Evolutionary conservation across 345 rosid genomes (phyloP), one percentile per base, ranked within the genome.

Genomic region (Pistacia integerrima): DNA sequence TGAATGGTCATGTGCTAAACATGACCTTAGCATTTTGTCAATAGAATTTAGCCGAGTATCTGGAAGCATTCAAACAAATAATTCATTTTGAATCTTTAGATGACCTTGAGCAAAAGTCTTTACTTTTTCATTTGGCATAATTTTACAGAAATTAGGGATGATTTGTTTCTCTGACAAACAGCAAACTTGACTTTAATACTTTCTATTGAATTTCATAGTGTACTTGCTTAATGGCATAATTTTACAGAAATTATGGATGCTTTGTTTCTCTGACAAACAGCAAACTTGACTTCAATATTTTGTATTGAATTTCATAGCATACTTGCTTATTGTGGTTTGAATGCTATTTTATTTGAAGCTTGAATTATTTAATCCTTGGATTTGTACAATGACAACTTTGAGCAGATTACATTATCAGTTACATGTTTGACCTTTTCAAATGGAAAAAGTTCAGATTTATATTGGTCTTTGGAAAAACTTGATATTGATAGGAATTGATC

Each of bases 401-500:
- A 36, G 52, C n/a, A 3, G 30, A 20, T 38, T 57, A 25, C 17
- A 28, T 48, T 25, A 61, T 64, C 18, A 18, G 13, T 72, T 57
- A n/a, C 48, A n/a, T 55, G 73, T 18, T 69, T 51, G 44, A 54
- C 48, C 18, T 30, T 62, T 69, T 38, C 12, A n/a, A 30, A 33
- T 56, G 41, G 57, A 46, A 57, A 69, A 41, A 6, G 1, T 74
- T 20, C 49, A 18, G 74, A 76, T 63, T 61, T 49, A 44, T 63
- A 35, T 30, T 33, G 63, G 58, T 20, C 51, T 35, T 56, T 58
- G 54, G 67, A 73, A 57, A 49, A 35, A 13, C 70, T 68, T 81
- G 82, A 56, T 51, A 44, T 35, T 69, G 58, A 62, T 79, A 88
- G 95, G 91, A 78, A 70, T 1, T 49, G 76, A 65, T 48, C 77